Evolutionary conservation across 345 rosid species (phyloP), one percentile per base, ranked within the genome.

Genomic region (Citrus hindsii): DNA sequence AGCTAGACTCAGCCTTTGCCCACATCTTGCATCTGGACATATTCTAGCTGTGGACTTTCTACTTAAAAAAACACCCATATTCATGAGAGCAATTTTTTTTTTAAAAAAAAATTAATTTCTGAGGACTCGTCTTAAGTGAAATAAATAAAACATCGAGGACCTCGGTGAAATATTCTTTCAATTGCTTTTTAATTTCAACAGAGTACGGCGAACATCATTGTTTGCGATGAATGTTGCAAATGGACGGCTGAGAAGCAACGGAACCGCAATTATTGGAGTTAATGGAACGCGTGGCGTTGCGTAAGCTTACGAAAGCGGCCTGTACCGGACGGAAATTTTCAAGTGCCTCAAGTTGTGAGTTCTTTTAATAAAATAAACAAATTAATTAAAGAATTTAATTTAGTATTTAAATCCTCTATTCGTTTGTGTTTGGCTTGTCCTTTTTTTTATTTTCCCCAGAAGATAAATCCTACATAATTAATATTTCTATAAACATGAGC

Each of bases 241-340:
- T 56, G 70, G 58, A 80, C 79, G 82, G 79, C 79, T 61, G 42
- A 75, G 35, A 74, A 67, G 12, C 5, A n/a, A 67, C 55, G 24
- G 46, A 61, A 46, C 38, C 8, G 12, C 82, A 75, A 74, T 80
- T 74, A 80, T 74, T 69, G 65, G 40, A 13, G 65, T 6, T 33
- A 19, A 46, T 2, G 59, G 16, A 30, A 53, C 66, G 51, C 82
- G 79, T 75, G 82, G 66, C 76, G 5, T 5, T n/a, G 19, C 8
- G 1, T 51, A 27, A 63, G 63, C 25, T 16, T 13, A 48, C 4
- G 42, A 69, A 63, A 69, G 83, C 72, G 40, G 71, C 28, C 69
- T 46, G 64, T 59, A 24, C 14, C 5, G 13, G 61, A 80, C 76
- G 67, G 72, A 70, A 63, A 62, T 69, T 75, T 69, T 76, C 71